phyloP scores from a whole-genome alignment of 1,284 basidiomycete species.

The Cutaneotrichosporon sp. region DNA sequence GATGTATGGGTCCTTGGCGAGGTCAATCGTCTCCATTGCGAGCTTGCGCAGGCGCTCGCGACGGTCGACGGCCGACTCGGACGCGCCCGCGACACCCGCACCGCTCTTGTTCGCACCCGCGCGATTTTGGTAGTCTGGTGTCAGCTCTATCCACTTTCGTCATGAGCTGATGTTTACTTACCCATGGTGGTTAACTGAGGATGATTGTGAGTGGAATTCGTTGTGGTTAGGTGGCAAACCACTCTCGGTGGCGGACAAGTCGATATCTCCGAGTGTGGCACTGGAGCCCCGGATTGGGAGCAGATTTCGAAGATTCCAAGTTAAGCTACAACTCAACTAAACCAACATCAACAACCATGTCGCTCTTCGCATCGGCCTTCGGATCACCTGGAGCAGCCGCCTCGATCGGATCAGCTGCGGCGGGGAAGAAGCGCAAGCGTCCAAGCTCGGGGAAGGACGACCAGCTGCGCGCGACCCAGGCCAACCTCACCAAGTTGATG shows the following conservation, averaged over 20 bases:
- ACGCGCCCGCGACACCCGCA: slow-evolving; percentile 71
- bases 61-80: slow-evolving; percentile 90
- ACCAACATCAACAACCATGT: slow-evolving; percentile 28
- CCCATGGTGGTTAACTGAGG: slow-evolving; percentile 19
- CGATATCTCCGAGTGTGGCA: slow-evolving; percentile 21
- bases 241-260: background rate
- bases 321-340: background rate
- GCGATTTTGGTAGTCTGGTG: slow-evolving; percentile 65
- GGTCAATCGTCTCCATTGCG: slow-evolving; percentile 91
- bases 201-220: background rate
- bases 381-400: slow-evolving; percentile 7
- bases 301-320: slow-evolving; percentile 14
- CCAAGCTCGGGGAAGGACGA: slow-evolving; percentile 51
- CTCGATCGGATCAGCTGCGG: background rate
- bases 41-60: slow-evolving; percentile 92
- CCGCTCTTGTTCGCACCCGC: slow-evolving; percentile 94
- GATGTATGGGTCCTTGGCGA: slow-evolving; percentile 99
- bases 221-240: slow-evolving; percentile 16
- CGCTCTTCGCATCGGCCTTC: slow-evolving; percentile 48
- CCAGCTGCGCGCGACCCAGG: slow-evolving; percentile 55
- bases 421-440: slow-evolving; percentile 63
- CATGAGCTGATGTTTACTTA: slow-evolving; percentile 8
- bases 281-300: slow-evolving; percentile 11
- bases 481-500: slow-evolving; percentile 77
- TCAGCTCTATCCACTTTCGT: background rate